These are phyloP conservation scores for Colletotrichum theobromicola DNA, from an alignment of 2,329 filamentous ascomycete genomes.

Conservation along the genomic window DNA sequence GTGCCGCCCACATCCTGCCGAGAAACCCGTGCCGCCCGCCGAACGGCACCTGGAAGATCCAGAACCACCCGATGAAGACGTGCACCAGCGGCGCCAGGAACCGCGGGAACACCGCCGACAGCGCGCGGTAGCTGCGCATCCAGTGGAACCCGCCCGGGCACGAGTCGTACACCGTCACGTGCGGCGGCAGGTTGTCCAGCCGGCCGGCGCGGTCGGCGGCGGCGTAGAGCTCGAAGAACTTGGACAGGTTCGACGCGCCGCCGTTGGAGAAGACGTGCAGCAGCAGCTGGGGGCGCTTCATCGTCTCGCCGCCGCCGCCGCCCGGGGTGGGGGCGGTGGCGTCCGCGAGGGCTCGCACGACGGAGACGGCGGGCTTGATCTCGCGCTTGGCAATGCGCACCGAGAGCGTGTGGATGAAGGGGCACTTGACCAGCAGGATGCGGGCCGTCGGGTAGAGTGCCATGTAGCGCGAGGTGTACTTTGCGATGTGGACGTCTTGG, in stretches of 20 bases:
- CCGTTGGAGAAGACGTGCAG: conserved; percentile 60
- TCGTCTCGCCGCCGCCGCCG: conserved; percentile 19
- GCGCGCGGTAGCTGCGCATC: conserved; percentile 41
- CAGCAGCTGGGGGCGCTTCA: conserved; percentile 36
- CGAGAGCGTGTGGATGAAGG: conserved; percentile 40
- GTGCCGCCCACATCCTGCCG: conserved; percentile 37
- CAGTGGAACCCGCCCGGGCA: conserved; percentile 51
- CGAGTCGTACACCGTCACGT: conserved; percentile 53
- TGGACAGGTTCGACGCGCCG: conserved; percentile 46
- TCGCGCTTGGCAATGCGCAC: conserved; percentile 33
- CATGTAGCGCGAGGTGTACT: conserved; percentile 54
- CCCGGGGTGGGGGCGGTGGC: conserved; percentile 17
- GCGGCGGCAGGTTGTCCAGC: conserved; percentile 38
- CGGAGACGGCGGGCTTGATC: conserved; percentile 43
- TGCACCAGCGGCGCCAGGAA: conserved; percentile 39
- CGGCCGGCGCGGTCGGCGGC: conserved; percentile 24
- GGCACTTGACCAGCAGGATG: conserved; percentile 52
- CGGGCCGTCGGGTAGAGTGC: conserved; percentile 46
- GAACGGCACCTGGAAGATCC: conserved; percentile 34
- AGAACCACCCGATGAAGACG: conserved; percentile 35
- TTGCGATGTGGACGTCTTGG: conserved; percentile 53
- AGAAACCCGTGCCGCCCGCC: conserved; percentile 31
- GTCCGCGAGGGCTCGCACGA: conserved; percentile 38
- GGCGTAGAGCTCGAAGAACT: conserved; percentile 40
- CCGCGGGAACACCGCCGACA: conserved; percentile 39